Conservation (phyloP, 345 rosid genomes). For the Cardamine resedifolia region DNA sequence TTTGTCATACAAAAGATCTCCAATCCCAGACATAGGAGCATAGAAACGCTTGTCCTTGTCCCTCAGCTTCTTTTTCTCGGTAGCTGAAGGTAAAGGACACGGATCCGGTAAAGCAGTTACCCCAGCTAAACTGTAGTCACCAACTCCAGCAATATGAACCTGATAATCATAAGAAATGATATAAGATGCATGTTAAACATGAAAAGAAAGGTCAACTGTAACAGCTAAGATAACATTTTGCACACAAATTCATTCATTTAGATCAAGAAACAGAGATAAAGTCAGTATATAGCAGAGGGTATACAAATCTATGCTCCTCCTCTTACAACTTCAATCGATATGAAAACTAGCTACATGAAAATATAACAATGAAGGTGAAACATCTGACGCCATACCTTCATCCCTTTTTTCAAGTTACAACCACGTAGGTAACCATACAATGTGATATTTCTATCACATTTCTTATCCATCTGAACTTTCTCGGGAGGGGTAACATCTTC, state of each 20-base stretch:
- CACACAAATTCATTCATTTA: slow-evolving; percentile 10
- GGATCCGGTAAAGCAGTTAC: slow-evolving; percentile 84
- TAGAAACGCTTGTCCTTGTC: slow-evolving; percentile 90
- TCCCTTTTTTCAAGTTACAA: slow-evolving; percentile 86
- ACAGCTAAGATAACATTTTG: slow-evolving; percentile 9
- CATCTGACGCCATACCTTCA: slow-evolving; percentile 54
- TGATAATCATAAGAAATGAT: slow-evolving; percentile 34
- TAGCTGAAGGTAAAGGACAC: slow-evolving; percentile 93
- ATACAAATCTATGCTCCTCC: slow-evolving; percentile 1
- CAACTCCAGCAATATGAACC: slow-evolving; percentile 99
- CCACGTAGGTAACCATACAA: slow-evolving; percentile 93
- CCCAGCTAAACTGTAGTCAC: slow-evolving; percentile 80
- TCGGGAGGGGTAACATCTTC: slow-evolving; percentile 96
- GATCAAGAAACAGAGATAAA: slow-evolving; percentile 4
- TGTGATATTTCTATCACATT: slow-evolving; percentile 86
- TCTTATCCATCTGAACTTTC: slow-evolving; percentile 59
- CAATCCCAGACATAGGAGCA: slow-evolving; percentile 98
- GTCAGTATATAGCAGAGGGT: neutral
- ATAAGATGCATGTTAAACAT: slow-evolving; percentile 17
- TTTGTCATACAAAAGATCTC: slow-evolving; percentile 91
- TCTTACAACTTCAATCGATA: neutral
- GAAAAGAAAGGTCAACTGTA: slow-evolving; percentile 19
- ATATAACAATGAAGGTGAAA: neutral
- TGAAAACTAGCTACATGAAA: slow-evolving; percentile 13
- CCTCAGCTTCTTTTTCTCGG: slow-evolving; percentile 80